Evolutionary conservation across 2,329 filamentous ascomycete species (phyloP).

Genomic region (Zymoseptoria crescenta): DNA sequence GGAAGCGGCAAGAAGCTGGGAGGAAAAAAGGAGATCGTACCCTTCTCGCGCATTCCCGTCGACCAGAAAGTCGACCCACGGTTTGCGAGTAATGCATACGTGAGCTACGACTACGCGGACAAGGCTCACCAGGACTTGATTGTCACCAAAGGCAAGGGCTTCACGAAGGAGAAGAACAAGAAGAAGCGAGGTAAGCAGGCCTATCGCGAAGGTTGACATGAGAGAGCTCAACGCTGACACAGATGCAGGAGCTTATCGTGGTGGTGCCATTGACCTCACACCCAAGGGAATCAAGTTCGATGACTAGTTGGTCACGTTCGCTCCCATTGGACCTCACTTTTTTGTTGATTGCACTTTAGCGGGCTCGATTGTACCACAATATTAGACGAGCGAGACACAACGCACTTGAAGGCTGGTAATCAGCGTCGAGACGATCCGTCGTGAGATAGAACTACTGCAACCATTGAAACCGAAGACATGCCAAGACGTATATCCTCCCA

Average conservation of each 20-base stretch:
- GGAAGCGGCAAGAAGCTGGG: constrained; percentile 23
- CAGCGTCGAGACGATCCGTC: background rate
- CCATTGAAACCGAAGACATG: background rate
- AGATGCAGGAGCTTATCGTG: constrained; percentile 76
- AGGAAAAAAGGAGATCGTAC: constrained; percentile 53
- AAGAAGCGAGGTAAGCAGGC: constrained; percentile 34
- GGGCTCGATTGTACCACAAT: background rate
- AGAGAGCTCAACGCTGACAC: constrained; percentile 48
- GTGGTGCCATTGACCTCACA: constrained; percentile 75
- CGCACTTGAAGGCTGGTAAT: background rate
- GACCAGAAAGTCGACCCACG: constrained; percentile 59
- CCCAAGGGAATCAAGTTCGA: constrained; percentile 93
- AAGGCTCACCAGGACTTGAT: constrained; percentile 81
- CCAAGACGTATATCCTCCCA: background rate
- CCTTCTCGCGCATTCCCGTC: constrained; percentile 69
- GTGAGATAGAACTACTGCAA: no score
- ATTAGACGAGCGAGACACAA: background rate
- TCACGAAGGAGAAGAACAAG: constrained; percentile 99
- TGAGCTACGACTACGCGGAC: constrained; percentile 80
- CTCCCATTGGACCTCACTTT: background rate
- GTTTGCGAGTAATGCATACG: constrained; percentile 72
- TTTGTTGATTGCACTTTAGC: background rate
- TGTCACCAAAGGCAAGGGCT: constrained; percentile 88
- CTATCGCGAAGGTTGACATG: background rate
- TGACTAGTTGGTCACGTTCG: constrained; percentile 47